These are phyloP conservation scores for Mucor indicus DNA, from an alignment of 371 early-diverging fungal species.

Conservation along the genomic window DNA sequence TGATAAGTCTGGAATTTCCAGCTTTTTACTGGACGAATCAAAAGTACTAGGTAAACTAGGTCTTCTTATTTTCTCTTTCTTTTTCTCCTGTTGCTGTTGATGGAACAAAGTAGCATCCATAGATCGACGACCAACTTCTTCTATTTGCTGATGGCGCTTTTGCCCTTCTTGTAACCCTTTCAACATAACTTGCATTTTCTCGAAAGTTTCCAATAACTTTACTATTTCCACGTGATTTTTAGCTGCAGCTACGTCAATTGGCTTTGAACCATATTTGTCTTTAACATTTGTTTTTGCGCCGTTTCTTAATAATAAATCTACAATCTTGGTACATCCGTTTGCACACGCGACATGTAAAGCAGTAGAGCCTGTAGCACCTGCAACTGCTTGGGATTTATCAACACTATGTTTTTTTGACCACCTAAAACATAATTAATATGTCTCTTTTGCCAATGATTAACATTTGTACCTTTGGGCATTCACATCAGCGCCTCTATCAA, in stretches of 20 bases:
- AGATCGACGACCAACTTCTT: too few relatives aligned
- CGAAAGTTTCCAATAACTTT: conserved; percentile 30
- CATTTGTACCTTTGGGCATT: conserved; percentile 59
- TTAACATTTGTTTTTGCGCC: conserved; percentile 56
- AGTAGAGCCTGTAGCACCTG: conserved; percentile 59
- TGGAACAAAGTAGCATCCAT: too few relatives aligned
- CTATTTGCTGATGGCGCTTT: too few relatives aligned
- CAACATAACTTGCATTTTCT: conserved; percentile 21
- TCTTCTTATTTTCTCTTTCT: conserved; percentile 14
- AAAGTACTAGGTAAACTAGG: conserved; percentile 22
- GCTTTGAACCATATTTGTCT: conserved; percentile 66
- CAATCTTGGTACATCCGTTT: conserved; percentile 58
- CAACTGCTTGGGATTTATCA: conserved; percentile 28
- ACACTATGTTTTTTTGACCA: conserved; percentile 26
- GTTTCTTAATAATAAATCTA: conserved; percentile 58
- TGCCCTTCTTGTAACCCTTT: conserved; percentile 23
- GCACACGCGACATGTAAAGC: conserved; percentile 78
- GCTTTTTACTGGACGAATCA: conserved; percentile 12
- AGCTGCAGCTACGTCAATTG: conserved; percentile 55
- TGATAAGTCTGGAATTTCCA: too few relatives aligned
- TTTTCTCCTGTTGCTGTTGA: too few relatives aligned
- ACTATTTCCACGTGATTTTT: conserved; percentile 55
- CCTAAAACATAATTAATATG: too few relatives aligned
- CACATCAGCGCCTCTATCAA: conserved; percentile 72
- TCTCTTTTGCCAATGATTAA: too few relatives aligned